Percentiles rank a stretch among this genome's conserved stretches.
Evolutionary conservation across 2,329 filamentous ascomycete genomes (phyloP).

Genomic region (Botrytis deweyae): DNA sequence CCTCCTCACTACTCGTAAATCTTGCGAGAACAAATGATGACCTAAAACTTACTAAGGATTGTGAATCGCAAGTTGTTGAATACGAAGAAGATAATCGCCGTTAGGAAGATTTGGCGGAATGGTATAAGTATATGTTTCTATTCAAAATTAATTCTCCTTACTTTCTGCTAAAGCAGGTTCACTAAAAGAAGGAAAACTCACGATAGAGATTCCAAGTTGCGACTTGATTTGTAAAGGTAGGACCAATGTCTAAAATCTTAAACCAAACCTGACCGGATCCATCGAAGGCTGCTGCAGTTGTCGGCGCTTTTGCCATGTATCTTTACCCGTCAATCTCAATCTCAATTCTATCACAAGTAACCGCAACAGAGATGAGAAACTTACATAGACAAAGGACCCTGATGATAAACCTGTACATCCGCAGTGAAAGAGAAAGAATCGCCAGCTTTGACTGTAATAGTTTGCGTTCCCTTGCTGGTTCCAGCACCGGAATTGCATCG

Average conservation of each 20-base stretch:
- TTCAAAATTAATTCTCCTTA: not conserved
- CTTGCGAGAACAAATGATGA: not conserved
- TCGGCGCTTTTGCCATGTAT: constrained; percentile 41
- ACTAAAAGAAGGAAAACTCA: constrained; percentile 15
- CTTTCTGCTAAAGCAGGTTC: not conserved
- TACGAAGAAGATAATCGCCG: constrained; percentile 37
- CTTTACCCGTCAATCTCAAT: not conserved
- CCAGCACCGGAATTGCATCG: constrained; percentile 46
- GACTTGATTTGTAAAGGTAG: constrained; percentile 33
- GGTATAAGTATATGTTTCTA: constrained; percentile 37
- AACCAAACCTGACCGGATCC: constrained; percentile 42
- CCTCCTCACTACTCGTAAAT: not conserved
- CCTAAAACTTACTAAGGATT: constrained; percentile 30
- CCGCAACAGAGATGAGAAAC: not conserved
- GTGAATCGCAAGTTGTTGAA: constrained; percentile 38
- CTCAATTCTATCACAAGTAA: rapidly evolving
- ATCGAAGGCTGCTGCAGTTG: constrained; percentile 39
- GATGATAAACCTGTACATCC: constrained; percentile 42
- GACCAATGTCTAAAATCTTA: constrained; percentile 41
- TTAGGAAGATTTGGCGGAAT: constrained; percentile 34
- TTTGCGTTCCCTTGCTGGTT: constrained; percentile 26
- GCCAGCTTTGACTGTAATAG: constrained; percentile 40
- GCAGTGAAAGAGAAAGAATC: constrained; percentile 48
- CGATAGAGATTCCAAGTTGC: constrained; percentile 35
- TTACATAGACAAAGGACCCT: constrained; percentile 40